phyloP scores from a whole-genome alignment of 306 rosid species.

The Pueraria montana region DNA sequence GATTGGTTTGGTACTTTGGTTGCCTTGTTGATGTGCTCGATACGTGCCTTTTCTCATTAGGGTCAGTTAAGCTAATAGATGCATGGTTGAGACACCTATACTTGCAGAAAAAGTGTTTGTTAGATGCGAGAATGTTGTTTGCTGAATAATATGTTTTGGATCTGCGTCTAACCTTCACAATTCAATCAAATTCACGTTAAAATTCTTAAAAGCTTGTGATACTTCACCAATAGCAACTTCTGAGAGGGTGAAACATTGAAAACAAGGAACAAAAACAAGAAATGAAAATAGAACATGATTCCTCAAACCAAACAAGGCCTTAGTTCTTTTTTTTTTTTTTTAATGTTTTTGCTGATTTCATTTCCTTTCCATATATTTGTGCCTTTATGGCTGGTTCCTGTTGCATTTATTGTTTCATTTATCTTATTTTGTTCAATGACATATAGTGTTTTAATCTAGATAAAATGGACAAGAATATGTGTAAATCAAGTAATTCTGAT shows the following conservation, averaged over 20 bases:
- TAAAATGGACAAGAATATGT: slow-evolving; percentile 14
- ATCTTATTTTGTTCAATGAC: slow-evolving; percentile 6
- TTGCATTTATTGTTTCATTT: slow-evolving; percentile 27
- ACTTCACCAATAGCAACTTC: no score
- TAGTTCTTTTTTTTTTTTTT: background rate
- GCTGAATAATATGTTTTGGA: background rate
- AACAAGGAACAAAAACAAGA: background rate
- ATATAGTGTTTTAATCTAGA: slow-evolving; percentile 23
- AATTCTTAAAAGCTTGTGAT: background rate
- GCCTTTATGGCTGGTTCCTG: slow-evolving; percentile 30
- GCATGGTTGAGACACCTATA: background rate
- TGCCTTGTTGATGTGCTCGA: slow-evolving; percentile 13
- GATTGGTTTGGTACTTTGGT: background rate
- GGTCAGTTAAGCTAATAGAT: slow-evolving; percentile 3
- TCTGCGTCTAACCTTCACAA: background rate
- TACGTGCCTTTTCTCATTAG: background rate
- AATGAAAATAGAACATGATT: background rate
- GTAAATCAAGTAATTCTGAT: slow-evolving; percentile 39
- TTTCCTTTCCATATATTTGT: background rate
- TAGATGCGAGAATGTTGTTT: background rate
- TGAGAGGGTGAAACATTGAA: background rate
- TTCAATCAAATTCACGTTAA: background rate
- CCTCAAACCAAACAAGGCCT: background rate
- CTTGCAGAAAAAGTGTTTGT: background rate
- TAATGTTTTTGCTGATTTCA: background rate